Base-by-base conservation (phyloP, 2,329 filamentous ascomycete species). In the Esteya vermicola region DNA sequence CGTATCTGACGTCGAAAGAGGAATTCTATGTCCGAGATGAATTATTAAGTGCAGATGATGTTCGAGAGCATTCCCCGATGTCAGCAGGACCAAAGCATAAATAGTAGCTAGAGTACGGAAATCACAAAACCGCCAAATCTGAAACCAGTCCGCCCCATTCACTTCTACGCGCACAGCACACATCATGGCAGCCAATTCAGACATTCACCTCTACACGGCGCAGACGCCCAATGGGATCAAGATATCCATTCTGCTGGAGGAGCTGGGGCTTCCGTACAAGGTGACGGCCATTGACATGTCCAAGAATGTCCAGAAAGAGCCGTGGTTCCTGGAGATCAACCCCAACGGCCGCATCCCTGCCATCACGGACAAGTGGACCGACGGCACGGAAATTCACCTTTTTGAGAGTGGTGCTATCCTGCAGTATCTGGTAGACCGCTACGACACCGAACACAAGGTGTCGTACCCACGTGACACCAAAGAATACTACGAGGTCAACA, bases 331-430 rank as follows among this genome's bases (percentile, higher is more conserved):
- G 22, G 77, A 78, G 39, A 93, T 94, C 62, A 94, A 94, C 61
- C 86, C 86, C 47, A 94, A 94, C 57, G 86, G 86, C 47, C 81
- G 86, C 49, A 93, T 94, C 51, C 88, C 86, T 4, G 86, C 86
- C 42, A 52, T 94, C 38, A 91, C 83, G 8, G 86, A 94, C 60
- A 82, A 68, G 7, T 80, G 83, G 56, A 65, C 67, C 6, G 78
- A 91, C 56, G 83, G 84, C 49, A 64, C 81, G 56, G 64, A 66
- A 26, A 85, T 93, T 54, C 69, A 72, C 42, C 57, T 94, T 16
- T 94, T 93, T 54, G 86, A 94, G 61, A 83, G 76, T 47, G 85
- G 84, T 42, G 75, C 79, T 47, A 91, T 93, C 54, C 65, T 93
- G 62, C 76, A 86, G 58, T 93, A 94, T 56, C 71, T 94, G 6